Base-by-base conservation (phyloP, 2,329 filamentous ascomycete genomes). In the Scytalidium lignicola region DNA sequence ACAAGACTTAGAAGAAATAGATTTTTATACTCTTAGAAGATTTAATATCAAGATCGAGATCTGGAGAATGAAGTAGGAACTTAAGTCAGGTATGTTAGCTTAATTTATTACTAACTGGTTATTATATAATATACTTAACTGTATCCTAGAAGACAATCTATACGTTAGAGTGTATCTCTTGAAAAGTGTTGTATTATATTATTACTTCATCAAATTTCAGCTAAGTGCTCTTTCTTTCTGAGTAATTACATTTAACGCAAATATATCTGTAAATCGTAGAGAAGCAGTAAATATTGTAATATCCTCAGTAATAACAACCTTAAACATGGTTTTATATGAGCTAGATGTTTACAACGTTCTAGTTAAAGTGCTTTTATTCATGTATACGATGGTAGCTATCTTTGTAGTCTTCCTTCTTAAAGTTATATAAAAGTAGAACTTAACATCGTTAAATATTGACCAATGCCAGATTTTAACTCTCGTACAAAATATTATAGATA, bases 1-100 rank as follows among this genome's bases (percentile, higher is more conserved):
- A 43, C 71, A 73, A 42, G 67, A 71, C 1, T 59, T 79, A 22
- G 70, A 69, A 17, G 73, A 68, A 54, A 61, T 44, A 55, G 61
- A 53, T 57, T 66, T 55, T 52, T 55, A 40, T 58, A 59, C 51
- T 23, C 32, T 60, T 40, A 60, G 64, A 22, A 58, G 63, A 43
- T 69, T 69, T 48, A 64, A 66, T 41, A 51, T 54, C 6, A 65
- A 68, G 17, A 45, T 69, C 21, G 59, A 58, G 3, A 55, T 56
- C 1, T 69, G 67, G 67, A 57, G 62, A 22, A 50, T 57, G 26
- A 65, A 61, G 23, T 69, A 66, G 67, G 60, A 63, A 40, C 54
- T 54, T 21, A 62, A 62, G 15, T 55, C 68, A 13, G 55, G 65
- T 68, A 58, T 21, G 42, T 44, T 12, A 10, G 15, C 42, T 12